Percentiles rank a stretch among this genome's conserved stretches.
phyloP scores from a whole-genome alignment of 306 rosid genomes.

The Trifolium fragiferum region DNA sequence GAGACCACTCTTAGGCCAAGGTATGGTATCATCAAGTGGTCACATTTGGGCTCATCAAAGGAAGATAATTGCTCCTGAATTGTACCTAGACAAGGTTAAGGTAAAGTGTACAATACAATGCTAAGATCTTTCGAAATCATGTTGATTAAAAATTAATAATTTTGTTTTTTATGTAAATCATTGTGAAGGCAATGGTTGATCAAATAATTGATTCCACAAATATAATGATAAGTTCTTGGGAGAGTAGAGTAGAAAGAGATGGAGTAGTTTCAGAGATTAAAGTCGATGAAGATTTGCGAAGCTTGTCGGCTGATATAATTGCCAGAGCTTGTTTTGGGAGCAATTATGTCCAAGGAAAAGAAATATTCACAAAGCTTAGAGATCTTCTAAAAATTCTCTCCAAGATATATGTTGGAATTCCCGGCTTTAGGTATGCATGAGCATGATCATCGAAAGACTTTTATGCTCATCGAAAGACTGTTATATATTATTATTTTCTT shows the following conservation, averaged over 20 bases:
- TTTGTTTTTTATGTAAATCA: conserved; percentile 2
- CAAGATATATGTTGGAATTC: conserved; percentile 54
- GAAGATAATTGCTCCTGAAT: conserved; percentile 58
- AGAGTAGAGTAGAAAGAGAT: conserved; percentile 49
- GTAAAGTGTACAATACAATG: conserved; percentile 21
- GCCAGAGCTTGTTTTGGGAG: conserved; percentile 75
- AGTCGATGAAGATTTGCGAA: conserved; percentile 58
- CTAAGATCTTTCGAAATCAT: not conserved
- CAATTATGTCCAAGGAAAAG: conserved; percentile 61
- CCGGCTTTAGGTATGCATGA: conserved; percentile 56
- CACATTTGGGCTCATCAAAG: conserved; percentile 56
- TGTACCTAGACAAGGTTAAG: conserved; percentile 52
- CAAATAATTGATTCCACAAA: conserved; percentile 67
- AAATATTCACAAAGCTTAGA: conserved; percentile 70
- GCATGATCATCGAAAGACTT: not conserved
- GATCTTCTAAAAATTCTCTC: conserved; percentile 58
- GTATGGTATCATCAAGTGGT: conserved; percentile 55
- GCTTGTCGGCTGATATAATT: conserved; percentile 70
- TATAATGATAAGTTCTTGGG: conserved; percentile 57
- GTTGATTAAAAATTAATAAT: not conserved
- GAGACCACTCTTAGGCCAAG: conserved; percentile 51
- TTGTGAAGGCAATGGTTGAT: conserved; percentile 64
- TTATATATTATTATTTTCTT: not conserved
- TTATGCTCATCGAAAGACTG: too few relatives aligned
- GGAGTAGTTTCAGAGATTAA: conserved; percentile 57